Evolutionary conservation across 2,329 filamentous ascomycete genomes (phyloP).

Genomic region (Arachnopeziza araneosa): DNA sequence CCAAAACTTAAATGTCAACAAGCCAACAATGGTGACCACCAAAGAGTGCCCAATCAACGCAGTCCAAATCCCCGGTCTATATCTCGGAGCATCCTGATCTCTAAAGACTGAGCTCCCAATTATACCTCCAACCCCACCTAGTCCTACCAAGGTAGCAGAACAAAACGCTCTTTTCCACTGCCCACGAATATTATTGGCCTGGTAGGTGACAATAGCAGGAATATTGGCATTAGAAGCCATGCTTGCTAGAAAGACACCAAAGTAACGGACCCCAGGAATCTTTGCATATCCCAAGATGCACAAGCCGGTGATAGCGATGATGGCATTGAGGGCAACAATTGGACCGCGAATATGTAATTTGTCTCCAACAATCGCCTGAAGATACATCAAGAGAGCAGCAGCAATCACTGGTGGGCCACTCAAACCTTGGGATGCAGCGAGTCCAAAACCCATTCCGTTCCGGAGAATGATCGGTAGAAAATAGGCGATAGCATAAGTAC

Average conservation of each 20-base stretch:
- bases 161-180: conserved; percentile 85
- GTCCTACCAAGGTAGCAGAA: conserved; percentile 68
- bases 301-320: conserved; percentile 42
- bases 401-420: conserved; percentile 46
- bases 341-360: conserved; percentile 39
- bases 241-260: conserved; percentile 47
- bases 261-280: conserved; percentile 46
- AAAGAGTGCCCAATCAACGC: conserved; percentile 20
- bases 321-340: conserved; percentile 26
- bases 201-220: conserved; percentile 69
- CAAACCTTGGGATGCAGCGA: conserved; percentile 48
- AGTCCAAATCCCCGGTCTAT: conserved; percentile 32
- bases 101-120: conserved; percentile 69
- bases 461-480: conserved; percentile 71
- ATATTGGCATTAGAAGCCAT: conserved; percentile 63
- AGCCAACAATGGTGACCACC: conserved; percentile 23
- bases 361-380: conserved; percentile 45
- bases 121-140: conserved; percentile 75
- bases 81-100: conserved; percentile 45
- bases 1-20: conserved; percentile 28
- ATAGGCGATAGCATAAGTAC: conserved; percentile 71
- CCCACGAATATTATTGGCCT: conserved; percentile 73
- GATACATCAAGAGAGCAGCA: conserved; percentile 41
- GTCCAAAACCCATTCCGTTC: conserved; percentile 47
- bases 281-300: conserved; percentile 42